These are phyloP conservation scores for Beauveria asiatica DNA, from an alignment of 2,329 filamentous ascomycete species.

Conservation along the genomic window DNA sequence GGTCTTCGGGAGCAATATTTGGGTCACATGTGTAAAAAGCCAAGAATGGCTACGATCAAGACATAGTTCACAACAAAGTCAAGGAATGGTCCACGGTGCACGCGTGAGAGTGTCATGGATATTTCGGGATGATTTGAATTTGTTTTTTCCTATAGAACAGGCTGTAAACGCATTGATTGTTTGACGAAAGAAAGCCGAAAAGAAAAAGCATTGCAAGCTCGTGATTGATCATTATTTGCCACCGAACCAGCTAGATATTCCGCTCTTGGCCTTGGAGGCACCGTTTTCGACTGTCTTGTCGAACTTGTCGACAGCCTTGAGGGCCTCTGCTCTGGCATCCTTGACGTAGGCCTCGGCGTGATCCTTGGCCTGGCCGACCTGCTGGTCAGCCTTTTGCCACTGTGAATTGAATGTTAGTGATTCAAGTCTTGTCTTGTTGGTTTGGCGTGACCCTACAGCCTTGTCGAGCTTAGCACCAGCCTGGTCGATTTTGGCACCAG, in stretches of 20 bases:
- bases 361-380: conserved; percentile 53
- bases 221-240: conserved; percentile 27
- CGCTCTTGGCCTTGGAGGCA: conserved; percentile 74
- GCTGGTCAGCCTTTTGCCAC: conserved; percentile 51
- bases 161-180: not conserved
- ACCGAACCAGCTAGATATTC: conserved; percentile 80
- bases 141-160: not conserved
- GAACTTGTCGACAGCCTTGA: conserved; percentile 71
- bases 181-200: not conserved
- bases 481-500: conserved; percentile 55
- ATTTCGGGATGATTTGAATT: not conserved
- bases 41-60: not conserved
- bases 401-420: conserved; percentile 12
- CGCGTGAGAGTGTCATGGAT: not conserved
- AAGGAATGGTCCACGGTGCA: not conserved
- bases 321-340: conserved; percentile 53
- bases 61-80: not conserved
- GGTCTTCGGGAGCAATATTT: not conserved
- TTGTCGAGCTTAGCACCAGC: conserved; percentile 54
- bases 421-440: not conserved
- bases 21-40: not conserved
- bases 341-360: conserved; percentile 52
- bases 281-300: conserved; percentile 75
- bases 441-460: conserved; percentile 44
- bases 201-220: not conserved